phyloP scores from a whole-genome alignment of 1,284 basidiomycete species.

The Apiotrichum mycotoxinovorans region DNA sequence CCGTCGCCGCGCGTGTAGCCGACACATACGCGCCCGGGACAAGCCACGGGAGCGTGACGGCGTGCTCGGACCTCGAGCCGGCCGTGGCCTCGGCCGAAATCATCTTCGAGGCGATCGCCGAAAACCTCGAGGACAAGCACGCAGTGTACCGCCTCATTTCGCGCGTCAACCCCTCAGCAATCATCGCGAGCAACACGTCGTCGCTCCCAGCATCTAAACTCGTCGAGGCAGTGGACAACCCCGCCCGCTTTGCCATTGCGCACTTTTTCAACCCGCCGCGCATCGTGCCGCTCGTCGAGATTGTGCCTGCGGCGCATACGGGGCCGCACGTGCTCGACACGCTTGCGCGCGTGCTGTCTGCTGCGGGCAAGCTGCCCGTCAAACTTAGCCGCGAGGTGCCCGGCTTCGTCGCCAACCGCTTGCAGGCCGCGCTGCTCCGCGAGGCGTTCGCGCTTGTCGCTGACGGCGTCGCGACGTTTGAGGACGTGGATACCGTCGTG shows the following conservation, averaged over 20 bases:
- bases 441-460: slow-evolving; percentile 13
- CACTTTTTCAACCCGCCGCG: slow-evolving; percentile 17
- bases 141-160: slow-evolving; percentile 7
- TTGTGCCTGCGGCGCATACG: slow-evolving; percentile 1
- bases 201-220: slow-evolving; percentile 5
- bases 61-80: slow-evolving; percentile 1
- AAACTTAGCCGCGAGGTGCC: slow-evolving; percentile 8
- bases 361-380: slow-evolving; percentile 14
- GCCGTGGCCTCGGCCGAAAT: slow-evolving; percentile 9
- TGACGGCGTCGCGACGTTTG: slow-evolving; percentile 11
- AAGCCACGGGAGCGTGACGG: neutral
- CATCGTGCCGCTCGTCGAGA: slow-evolving; percentile 14
- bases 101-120: slow-evolving; percentile 16
- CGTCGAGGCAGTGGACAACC: neutral
- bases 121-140: slow-evolving; percentile 9
- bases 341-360: neutral
- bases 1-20: neutral
- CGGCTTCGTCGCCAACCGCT: slow-evolving; percentile 18
- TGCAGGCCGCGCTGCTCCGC: slow-evolving; percentile 15
- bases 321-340: neutral
- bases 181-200: slow-evolving; percentile 17
- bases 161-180: slow-evolving; percentile 1
- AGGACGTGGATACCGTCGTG: slow-evolving; percentile 15
- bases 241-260: slow-evolving; percentile 12
- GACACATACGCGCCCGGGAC: neutral